Conservation (phyloP, 106 monocot species). For the Platanthera guangdongensis region DNA sequence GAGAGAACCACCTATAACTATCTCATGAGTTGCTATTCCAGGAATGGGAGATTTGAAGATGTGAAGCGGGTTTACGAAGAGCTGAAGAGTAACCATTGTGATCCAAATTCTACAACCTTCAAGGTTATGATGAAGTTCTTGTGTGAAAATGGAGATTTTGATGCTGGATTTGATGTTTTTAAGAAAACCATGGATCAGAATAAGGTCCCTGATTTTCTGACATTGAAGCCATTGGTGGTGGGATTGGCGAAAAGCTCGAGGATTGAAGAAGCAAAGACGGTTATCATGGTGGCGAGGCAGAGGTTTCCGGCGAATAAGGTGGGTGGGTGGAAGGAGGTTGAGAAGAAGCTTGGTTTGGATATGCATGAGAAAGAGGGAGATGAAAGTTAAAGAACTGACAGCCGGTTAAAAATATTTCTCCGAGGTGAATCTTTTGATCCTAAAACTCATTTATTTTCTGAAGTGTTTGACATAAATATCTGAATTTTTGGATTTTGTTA, state of each 20-base stretch:
- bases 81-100: conserved; percentile 9
- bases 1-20: conserved; percentile 56
- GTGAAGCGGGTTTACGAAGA: conserved; percentile 50
- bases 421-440: no score
- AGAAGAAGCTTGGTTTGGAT: conserved; percentile 48
- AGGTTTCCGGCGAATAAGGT: conserved; percentile 42
- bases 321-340: conserved; percentile 44
- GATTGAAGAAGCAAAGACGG: conserved; percentile 42
- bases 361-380: conserved; percentile 7
- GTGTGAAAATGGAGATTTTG: conserved; percentile 56
- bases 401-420: background rate
- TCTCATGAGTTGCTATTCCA: conserved; percentile 55
- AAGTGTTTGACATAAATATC: no score
- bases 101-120: conserved; percentile 37
- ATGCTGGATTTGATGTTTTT: conserved; percentile 37
- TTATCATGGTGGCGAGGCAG: conserved; percentile 37
- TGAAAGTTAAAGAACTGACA: background rate
- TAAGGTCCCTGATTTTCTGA: conserved; percentile 61
- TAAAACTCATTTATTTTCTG: no score
- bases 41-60: conserved; percentile 37
- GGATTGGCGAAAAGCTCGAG: conserved; percentile 48
- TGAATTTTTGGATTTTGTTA: no score
- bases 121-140: conserved; percentile 36
- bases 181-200: conserved; percentile 45
- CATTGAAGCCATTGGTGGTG: conserved; percentile 44